These are phyloP conservation scores for Saccharomycopsis hybrid DNA, from an alignment of 1,139 yeast genomes.

Conservation along the genomic window DNA sequence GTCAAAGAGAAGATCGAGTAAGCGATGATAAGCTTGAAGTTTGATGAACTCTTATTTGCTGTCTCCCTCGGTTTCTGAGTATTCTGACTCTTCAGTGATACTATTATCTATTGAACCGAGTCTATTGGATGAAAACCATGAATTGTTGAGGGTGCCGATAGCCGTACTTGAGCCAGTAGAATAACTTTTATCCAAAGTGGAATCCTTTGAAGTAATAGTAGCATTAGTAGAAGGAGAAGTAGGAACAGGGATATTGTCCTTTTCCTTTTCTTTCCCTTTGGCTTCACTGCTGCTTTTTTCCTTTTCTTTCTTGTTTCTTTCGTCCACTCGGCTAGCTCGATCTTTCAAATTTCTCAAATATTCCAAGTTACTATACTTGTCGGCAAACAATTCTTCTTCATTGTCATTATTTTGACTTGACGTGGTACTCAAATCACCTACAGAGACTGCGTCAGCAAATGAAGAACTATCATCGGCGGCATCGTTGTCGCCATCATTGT, in stretches of 20 bases:
- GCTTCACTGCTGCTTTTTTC: neutral
- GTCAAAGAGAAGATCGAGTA: too few species aligned
- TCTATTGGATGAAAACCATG: conserved; percentile 3
- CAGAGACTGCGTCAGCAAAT: neutral
- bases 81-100: conserved; percentile 11
- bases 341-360: conserved; percentile 13
- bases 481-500: neutral
- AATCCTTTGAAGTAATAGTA: neutral
- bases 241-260: neutral
- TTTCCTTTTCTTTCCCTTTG: neutral
- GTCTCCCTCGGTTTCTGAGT: neutral
- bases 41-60: too few species aligned
- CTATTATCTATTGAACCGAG: neutral
- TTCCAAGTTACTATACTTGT: conserved; percentile 16
- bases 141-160: neutral
- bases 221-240: neutral
- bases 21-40: too few species aligned
- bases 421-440: neutral
- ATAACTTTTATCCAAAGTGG: neutral
- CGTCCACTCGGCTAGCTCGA: neutral
- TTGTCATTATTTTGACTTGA: neutral
- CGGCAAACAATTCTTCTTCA: conserved; percentile 18
- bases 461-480: neutral
- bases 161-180: neutral
- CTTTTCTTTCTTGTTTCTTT: neutral